phyloP scores from a whole-genome alignment of 169 alveolate species.

The Plasmodium blacklocki region DNA sequence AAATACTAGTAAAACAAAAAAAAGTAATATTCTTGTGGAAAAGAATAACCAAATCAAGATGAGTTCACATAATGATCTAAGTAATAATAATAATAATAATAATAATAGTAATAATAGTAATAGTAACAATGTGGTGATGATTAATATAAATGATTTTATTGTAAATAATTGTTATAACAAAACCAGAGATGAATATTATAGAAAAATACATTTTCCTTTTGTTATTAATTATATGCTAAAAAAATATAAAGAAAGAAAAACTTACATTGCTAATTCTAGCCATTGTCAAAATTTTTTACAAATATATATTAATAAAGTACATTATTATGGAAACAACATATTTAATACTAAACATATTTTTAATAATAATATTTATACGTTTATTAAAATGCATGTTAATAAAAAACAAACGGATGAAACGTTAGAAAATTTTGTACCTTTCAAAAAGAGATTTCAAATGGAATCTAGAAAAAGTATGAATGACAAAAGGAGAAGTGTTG shows the following conservation, averaged over 20 bases:
- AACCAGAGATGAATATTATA: not conserved
- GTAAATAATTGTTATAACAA: too few relatives aligned
- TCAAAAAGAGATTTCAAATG: too few relatives aligned
- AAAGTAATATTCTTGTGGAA: too few relatives aligned
- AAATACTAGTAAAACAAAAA: too few relatives aligned
- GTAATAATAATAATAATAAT: too few relatives aligned
- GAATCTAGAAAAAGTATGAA: too few relatives aligned
- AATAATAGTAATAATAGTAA: too few relatives aligned
- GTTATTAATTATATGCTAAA: conserved; percentile 21
- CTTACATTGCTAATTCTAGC: not conserved
- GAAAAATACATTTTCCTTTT: conserved; percentile 14
- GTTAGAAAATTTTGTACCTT: not conserved
- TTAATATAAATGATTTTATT: too few relatives aligned
- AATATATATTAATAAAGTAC: conserved; percentile 46
- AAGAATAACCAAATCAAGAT: too few relatives aligned
- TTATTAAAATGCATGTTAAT: conserved; percentile 11
- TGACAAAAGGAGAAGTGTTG: too few relatives aligned
- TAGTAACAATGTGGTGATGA: too few relatives aligned
- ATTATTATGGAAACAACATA: conserved; percentile 43
- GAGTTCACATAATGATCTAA: too few relatives aligned
- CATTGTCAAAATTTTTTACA: conserved; percentile 29
- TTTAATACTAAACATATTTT: conserved; percentile 39
- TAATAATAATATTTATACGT: conserved; percentile 16
- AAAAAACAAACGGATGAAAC: not conserved
- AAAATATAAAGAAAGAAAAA: conserved; percentile 11